Evolutionary conservation across 495 filamentous ascomycete species (phyloP).

Genomic region (Penicillium lagena): DNA sequence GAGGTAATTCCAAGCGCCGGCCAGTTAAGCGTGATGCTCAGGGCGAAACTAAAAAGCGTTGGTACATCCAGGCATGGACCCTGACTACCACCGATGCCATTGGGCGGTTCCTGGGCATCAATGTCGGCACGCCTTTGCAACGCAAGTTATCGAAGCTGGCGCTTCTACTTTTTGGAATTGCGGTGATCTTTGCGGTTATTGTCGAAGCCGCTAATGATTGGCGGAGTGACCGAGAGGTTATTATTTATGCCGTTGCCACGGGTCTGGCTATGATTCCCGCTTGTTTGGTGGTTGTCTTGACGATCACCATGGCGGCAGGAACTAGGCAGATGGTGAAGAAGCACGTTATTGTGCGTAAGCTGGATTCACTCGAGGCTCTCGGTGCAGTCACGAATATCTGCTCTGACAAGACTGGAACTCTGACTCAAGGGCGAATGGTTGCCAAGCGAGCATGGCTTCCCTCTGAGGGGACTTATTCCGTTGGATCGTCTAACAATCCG

Average conservation of each 20-base stretch:
- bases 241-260: conserved; percentile 68
- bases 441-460: conserved; percentile 78
- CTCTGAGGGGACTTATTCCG: conserved; percentile 51
- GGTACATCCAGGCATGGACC: conserved; percentile 63
- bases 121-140: conserved; percentile 63
- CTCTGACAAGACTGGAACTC: conserved; percentile 66
- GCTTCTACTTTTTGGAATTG: conserved; percentile 60
- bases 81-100: conserved; percentile 59
- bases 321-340: conserved; percentile 66
- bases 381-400: conserved; percentile 68
- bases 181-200: conserved; percentile 62
- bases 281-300: conserved; percentile 68
- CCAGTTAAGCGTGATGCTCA: conserved; percentile 51
- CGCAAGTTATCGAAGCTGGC: conserved; percentile 66
- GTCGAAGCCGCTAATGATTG: conserved; percentile 58
- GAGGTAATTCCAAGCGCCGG: conserved; percentile 36
- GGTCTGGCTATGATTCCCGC: conserved; percentile 68
- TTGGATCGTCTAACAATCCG: conserved; percentile 49
- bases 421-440: conserved; percentile 74
- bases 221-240: conserved; percentile 52
- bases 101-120: conserved; percentile 64
- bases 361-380: conserved; percentile 61
- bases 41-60: conserved; percentile 54
- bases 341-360: conserved; percentile 62
- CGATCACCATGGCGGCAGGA: conserved; percentile 69